Percentiles rank a stretch among this genome's conserved stretches.
These are phyloP conservation scores for Citropsis articulata DNA, from an alignment of 345 rosid species.

Conservation along the genomic window DNA sequence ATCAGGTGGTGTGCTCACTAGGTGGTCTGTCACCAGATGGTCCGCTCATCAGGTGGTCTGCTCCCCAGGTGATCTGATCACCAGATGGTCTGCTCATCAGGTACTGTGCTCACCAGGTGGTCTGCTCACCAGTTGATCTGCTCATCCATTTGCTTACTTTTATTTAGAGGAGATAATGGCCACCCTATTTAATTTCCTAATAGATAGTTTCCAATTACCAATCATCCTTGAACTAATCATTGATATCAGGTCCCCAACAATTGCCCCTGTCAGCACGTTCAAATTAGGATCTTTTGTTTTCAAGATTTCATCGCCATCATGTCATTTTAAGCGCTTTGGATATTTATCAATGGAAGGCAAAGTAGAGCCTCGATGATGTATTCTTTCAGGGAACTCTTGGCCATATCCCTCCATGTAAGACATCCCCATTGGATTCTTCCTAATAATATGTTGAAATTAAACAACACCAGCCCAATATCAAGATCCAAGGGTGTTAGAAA, in stretches of 20 bases:
- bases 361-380: slow-evolving; percentile 60
- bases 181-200: too few relatives aligned
- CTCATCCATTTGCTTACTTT: too few relatives aligned
- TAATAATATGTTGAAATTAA: slow-evolving; percentile 17
- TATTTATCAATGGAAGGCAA: slow-evolving; percentile 39
- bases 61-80: too few relatives aligned
- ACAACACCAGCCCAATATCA: too few relatives aligned
- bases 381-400: slow-evolving; percentile 36
- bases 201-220: background rate
- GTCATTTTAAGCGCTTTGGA: slow-evolving; percentile 34
- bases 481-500: too few relatives aligned
- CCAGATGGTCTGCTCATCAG: too few relatives aligned
- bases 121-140: too few relatives aligned
- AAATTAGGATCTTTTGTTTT: background rate
- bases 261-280: slow-evolving; percentile 30
- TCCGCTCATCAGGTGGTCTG: too few relatives aligned
- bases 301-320: slow-evolving; percentile 37
- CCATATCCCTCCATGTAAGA: slow-evolving; percentile 70
- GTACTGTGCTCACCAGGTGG: too few relatives aligned
- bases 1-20: too few relatives aligned
- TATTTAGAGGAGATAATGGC: too few relatives aligned
- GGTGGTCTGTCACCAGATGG: too few relatives aligned
- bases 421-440: slow-evolving; percentile 55
- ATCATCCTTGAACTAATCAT: slow-evolving; percentile 35
- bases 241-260: slow-evolving; percentile 54